Evolutionary conservation across 306 rosid genomes (phyloP), one percentile per base, ranked within the genome.

Genomic region (Abrus precatorius): DNA sequence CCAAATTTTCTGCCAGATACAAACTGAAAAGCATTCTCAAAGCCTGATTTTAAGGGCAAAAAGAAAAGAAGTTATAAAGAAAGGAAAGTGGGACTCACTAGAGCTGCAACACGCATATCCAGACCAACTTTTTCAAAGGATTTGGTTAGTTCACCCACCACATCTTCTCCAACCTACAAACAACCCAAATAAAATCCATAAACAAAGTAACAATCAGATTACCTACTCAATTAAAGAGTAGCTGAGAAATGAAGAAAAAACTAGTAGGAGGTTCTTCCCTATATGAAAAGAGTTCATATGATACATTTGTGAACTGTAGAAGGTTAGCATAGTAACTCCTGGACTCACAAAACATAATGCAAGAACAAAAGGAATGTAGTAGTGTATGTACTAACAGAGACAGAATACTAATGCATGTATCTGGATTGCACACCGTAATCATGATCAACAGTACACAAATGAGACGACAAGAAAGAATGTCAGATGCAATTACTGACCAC

Each of bases 161-260:
- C 98, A 83, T 96, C 99, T 87, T 96, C 89, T 73, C 97, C 99
- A 72, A 96, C 93, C 99, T 96, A 85, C 79, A 87, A 68, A 72
- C 57, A 66, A 79, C 76, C 10, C 84, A 80, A 74, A 60, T 59
- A 70, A 59, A 76, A 47, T 36, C 82, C 74, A 76, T 6, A 30
- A 74, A 44, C 20, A 54, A 28, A 45, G 70, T 10, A 82, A 48
- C 45, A 1, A 27, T 78, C 36, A 61, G 53, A 78, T 53, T 75
- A 56, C 36, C 70, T 68, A 43, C 33, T 45, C 59, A 30, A 38
- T 14, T 6, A 47, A 56, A 30, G 64, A 59, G 8, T 38, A 65
- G 7, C 67, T 30, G 11, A 56, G 54, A 57, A 40, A 29, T 32
- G 9, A 59, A 67, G 72, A 79, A 54, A 27, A 66, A 57, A 73